Evolutionary conservation across 495 filamentous ascomycete genomes (phyloP).

Genomic region (Aspergillus haitiensis): DNA sequence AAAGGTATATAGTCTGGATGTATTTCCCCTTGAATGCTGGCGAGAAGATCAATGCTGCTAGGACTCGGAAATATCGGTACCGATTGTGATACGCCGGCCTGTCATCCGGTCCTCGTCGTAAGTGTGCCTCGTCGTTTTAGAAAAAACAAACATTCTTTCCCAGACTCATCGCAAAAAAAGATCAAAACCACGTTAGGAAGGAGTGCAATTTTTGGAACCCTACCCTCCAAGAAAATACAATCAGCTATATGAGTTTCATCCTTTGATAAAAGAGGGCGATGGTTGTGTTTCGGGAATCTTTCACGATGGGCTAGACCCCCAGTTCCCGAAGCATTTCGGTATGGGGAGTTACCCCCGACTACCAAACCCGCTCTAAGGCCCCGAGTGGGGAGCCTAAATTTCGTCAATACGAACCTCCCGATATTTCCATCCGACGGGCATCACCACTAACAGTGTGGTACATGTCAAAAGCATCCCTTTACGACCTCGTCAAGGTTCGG

Average conservation of each 20-base stretch:
- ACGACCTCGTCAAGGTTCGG: conserved; percentile 15
- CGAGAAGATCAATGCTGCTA: conserved; percentile 12
- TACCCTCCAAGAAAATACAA: background rate
- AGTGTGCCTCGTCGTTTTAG: conserved; percentile 1
- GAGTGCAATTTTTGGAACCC: conserved; percentile 16
- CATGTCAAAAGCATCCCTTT: conserved; percentile 17
- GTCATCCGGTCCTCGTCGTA: conserved; percentile 10
- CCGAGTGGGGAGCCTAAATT: too few relatives aligned
- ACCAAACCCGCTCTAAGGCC: background rate
- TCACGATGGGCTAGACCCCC: conserved; percentile 18
- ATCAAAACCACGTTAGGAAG: conserved; percentile 18
- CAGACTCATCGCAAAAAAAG: conserved; percentile 8
- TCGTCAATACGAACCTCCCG: conserved; percentile 4
- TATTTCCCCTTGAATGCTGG: conserved; percentile 15
- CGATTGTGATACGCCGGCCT: background rate
- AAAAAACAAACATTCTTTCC: background rate
- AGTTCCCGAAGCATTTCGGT: background rate
- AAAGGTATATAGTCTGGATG: conserved; percentile 7
- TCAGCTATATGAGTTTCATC: conserved; percentile 11
- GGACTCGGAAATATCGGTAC: conserved; percentile 13
- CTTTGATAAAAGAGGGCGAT: conserved; percentile 11
- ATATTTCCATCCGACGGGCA: background rate
- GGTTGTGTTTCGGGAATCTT: conserved; percentile 18
- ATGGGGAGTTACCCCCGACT: conserved; percentile 19
- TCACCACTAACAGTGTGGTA: conserved; percentile 11